A percentile compares a stretch with the other conserved stretches of the same genome.
Evolutionary conservation across 768 basidiomycete species (phyloP).

Genomic region (Xanthoconium purpureum): DNA sequence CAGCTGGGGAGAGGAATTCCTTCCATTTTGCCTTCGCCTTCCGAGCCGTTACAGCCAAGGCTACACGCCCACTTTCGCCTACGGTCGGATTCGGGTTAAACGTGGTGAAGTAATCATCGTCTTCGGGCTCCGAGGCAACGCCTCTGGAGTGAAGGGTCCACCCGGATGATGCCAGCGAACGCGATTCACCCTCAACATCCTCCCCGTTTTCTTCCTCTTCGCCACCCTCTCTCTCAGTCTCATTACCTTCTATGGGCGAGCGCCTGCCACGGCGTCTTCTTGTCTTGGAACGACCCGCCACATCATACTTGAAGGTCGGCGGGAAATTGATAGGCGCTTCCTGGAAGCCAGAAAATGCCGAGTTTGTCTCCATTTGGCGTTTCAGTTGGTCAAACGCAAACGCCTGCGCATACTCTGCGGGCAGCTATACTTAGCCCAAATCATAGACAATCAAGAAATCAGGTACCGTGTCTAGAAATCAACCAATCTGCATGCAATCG

Average conservation of each 20-base stretch:
- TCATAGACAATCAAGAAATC: neutral
- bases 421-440: conserved; percentile 5
- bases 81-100: conserved; percentile 22
- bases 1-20: conserved; percentile 39
- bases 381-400: conserved; percentile 88
- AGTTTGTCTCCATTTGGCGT: conserved; percentile 65
- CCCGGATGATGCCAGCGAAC: conserved; percentile 53
- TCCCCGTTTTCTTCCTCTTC: conserved; percentile 38
- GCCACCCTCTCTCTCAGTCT: conserved; percentile 38
- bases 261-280: conserved; percentile 37
- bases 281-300: conserved; percentile 53
- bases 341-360: conserved; percentile 71
- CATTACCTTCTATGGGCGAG: conserved; percentile 38
- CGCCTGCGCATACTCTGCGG: conserved; percentile 75
- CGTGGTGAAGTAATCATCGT: conserved; percentile 40
- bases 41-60: conserved; percentile 41
- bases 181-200: conserved; percentile 45
- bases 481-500: conserved; percentile 95
- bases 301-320: conserved; percentile 94
- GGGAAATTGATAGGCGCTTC: conserved; percentile 84
- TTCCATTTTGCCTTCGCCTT: conserved; percentile 59
- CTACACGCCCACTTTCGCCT: conserved; percentile 37
- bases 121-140: conserved; percentile 34
- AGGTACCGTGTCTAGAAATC: conserved; percentile 69
- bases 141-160: conserved; percentile 44